phyloP scores from a whole-genome alignment of 169 alveolate species.

The Hepatocystis sp. region DNA sequence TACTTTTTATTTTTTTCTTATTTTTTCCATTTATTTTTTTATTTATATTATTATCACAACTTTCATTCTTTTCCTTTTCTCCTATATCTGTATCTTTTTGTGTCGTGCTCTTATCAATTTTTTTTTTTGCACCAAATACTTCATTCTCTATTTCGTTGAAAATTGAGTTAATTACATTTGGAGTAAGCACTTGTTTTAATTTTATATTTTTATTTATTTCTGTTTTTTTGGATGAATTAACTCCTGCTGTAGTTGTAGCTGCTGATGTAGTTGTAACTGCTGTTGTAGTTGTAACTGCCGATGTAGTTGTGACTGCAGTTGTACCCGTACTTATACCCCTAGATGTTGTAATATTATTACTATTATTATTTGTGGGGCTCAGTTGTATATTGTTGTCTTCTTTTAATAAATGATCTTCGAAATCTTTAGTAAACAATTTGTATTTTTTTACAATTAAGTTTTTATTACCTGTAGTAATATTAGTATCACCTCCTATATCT shows the following conservation, averaged over 20 bases:
- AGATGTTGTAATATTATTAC: background rate
- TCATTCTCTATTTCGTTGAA: conserved; percentile 51
- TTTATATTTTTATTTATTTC: conserved; percentile 8
- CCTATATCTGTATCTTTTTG: background rate
- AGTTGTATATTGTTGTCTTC: conserved; percentile 45
- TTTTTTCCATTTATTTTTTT: conserved; percentile 36
- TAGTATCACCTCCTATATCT: background rate
- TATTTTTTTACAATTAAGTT: conserved; percentile 2
- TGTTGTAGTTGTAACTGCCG: background rate
- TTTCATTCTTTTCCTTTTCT: no score
- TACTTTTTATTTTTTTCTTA: conserved; percentile 4
- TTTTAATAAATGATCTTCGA: conserved; percentile 63
- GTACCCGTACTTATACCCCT: background rate
- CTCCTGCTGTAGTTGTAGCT: background rate
- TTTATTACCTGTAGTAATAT: no score
- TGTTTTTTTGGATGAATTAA: background rate
- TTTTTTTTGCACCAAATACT: conserved; percentile 1
- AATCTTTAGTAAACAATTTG: conserved; percentile 75
- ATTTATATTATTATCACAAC: background rate
- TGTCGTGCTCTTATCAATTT: background rate
- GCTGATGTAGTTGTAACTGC: background rate
- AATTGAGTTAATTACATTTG: conserved; percentile 26
- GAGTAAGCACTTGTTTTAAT: conserved; percentile 18
- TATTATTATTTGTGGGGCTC: no score
- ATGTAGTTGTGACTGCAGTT: background rate